phyloP scores from a whole-genome alignment of 306 rosid species.

The Trifolium fragiferum region DNA sequence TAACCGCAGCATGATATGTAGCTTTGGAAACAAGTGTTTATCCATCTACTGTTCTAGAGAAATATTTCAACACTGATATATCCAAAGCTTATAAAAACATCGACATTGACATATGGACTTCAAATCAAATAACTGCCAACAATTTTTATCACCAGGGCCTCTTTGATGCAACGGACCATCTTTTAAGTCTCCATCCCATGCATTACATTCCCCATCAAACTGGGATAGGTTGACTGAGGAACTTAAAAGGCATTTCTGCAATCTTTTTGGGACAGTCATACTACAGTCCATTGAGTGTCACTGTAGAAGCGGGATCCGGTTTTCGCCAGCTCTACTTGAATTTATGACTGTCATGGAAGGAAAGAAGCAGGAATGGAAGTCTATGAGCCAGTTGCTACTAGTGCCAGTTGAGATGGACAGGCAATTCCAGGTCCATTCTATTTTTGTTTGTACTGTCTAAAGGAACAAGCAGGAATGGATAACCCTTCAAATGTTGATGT shows the following conservation, averaged over 20 bases:
- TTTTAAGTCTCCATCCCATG: slow-evolving; percentile 3
- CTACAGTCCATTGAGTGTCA: slow-evolving; percentile 76
- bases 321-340: slow-evolving; percentile 70
- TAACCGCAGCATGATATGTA: background rate
- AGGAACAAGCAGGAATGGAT: slow-evolving; percentile 81
- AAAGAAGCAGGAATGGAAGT: slow-evolving; percentile 90
- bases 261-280: slow-evolving; percentile 62
- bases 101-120: slow-evolving; percentile 57
- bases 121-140: slow-evolving; percentile 72
- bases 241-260: slow-evolving; percentile 82
- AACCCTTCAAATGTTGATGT: slow-evolving; percentile 84
- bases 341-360: slow-evolving; percentile 84
- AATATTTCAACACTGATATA: slow-evolving; percentile 78
- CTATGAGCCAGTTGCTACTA: slow-evolving; percentile 72
- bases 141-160: slow-evolving; percentile 81
- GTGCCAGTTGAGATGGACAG: slow-evolving; percentile 77
- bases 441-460: slow-evolving; percentile 90
- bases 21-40: background rate
- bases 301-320: slow-evolving; percentile 77
- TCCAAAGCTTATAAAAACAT: slow-evolving; percentile 78
- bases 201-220: no score
- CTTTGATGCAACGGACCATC: slow-evolving; percentile 80
- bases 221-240: slow-evolving; percentile 58
- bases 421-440: slow-evolving; percentile 61
- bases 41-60: slow-evolving; percentile 22